Base-by-base conservation (phyloP, 2,329 filamentous ascomycete genomes). In the Pseudocercospora pini-densiflorae region DNA sequence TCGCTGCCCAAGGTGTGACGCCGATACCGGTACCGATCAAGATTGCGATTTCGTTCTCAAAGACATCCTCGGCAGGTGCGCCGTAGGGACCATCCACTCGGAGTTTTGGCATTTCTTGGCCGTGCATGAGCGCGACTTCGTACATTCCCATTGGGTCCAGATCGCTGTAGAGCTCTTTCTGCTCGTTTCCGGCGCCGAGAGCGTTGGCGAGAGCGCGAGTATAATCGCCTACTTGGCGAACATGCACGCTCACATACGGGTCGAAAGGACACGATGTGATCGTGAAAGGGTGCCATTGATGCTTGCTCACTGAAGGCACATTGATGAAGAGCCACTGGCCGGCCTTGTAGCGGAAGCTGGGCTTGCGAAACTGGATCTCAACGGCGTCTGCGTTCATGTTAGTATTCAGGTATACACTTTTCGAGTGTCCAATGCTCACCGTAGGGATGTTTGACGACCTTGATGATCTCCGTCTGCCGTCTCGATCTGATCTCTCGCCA, bases 261-360 rank as follows among this genome's bases (percentile, higher is more conserved):
- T 99, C 95, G 76, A 93, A 95, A 5, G 95, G 95, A 81, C 95
- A 99, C 9, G 95, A 98, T 2, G 95, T 99, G 80, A 99, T 98
- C 76, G 95, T 99, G 79, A 98, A 99, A 0, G 95, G 95, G 81
- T 99, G 95, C 95, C 95, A 99, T 82, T 99, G 93, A 77, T 93
- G 90, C 74, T 86, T 88, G 70, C 93, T 97, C 62, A 99, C 88
- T 6, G 92, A 90, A 0, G 95, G 95, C 24, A 97, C 90, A 79
- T 98, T 94, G 66, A 99, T 86, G 84, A 98, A 98, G 43, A 98
- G 88, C 94, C 94, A 99, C 82, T 99, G 95, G 33, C 95, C 95
- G 14, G 95, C 91, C 86, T 97, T 98, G 88, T 99, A 99, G 77
- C 89, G 92, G 90, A 99, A 97, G 65, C 91, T 95, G 5, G 94